These are phyloP conservation scores for Geotrichum armillariae DNA, from an alignment of 1,139 yeast genomes.

Conservation along the genomic window DNA sequence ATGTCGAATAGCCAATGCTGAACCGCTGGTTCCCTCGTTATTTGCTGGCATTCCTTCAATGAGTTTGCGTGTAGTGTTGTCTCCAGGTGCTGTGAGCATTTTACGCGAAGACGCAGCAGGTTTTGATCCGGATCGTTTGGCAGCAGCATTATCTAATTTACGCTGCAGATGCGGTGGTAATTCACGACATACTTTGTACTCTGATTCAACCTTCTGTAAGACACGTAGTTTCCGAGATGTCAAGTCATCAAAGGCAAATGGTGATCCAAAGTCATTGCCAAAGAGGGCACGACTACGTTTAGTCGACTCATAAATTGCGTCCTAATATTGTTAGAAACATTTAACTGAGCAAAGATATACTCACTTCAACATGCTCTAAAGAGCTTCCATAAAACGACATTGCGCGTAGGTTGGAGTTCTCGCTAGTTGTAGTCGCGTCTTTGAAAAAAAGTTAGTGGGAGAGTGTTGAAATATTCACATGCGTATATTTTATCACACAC, in stretches of 20 bases:
- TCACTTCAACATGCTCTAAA: slow-evolving; percentile 9
- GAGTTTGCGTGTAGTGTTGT: slow-evolving; percentile 23
- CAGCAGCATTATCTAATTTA: slow-evolving; percentile 24
- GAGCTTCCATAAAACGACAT: slow-evolving; percentile 18
- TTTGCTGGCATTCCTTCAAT: slow-evolving; percentile 25
- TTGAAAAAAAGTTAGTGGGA: too few species aligned
- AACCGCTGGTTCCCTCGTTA: slow-evolving; percentile 24
- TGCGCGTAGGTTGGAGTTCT: too few species aligned
- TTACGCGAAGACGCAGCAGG: slow-evolving; percentile 13
- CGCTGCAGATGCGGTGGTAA: slow-evolving; percentile 29
- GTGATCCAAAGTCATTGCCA: slow-evolving; percentile 13
- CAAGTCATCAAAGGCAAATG: background rate
- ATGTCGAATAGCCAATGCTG: slow-evolving; percentile 21
- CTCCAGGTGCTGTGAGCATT: slow-evolving; percentile 17
- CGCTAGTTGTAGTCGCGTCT: too few species aligned
- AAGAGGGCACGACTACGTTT: slow-evolving; percentile 16
- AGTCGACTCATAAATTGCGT: slow-evolving; percentile 14
- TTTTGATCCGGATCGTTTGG: slow-evolving; percentile 16
- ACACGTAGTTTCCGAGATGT: slow-evolving; percentile 18
- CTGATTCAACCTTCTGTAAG: slow-evolving; percentile 25
- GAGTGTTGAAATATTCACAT: background rate
- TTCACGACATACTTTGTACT: slow-evolving; percentile 25
- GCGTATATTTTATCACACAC: slow-evolving; percentile 2
- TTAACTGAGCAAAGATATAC: background rate
- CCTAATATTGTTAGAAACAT: slow-evolving; percentile 2